phyloP scores from a whole-genome alignment of 441 rosid genomes.

The Gossypium davidsonii region DNA sequence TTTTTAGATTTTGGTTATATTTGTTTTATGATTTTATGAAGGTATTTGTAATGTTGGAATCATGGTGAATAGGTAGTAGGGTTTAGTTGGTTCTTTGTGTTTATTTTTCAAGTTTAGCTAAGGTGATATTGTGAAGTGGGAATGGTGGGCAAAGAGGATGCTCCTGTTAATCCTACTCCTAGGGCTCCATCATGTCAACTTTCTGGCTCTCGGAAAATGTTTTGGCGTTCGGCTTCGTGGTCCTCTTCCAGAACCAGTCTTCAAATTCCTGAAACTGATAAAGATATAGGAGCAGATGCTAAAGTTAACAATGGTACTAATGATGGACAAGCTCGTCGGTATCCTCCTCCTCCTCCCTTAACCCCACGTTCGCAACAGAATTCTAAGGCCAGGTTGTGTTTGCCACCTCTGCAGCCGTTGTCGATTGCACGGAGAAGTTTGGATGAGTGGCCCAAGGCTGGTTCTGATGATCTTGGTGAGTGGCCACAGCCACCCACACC shows the following conservation, averaged over 20 bases:
- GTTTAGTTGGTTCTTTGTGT: conserved; percentile 4
- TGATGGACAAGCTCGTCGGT: conserved; percentile 44
- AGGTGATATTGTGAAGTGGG: conserved; percentile 25
- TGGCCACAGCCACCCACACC: conserved; percentile 94
- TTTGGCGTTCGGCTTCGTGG: conserved; percentile 97
- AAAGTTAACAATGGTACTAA: conserved; percentile 30
- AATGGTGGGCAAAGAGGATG: conserved; percentile 89
- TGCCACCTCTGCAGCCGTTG: conserved; percentile 92
- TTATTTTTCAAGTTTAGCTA: conserved; percentile 2
- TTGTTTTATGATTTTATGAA: background rate
- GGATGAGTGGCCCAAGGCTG: conserved; percentile 93
- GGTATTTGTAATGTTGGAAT: background rate
- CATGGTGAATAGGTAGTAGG: conserved; percentile 3
- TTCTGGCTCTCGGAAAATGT: conserved; percentile 64
- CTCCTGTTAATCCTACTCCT: conserved; percentile 39
- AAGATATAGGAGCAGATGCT: conserved; percentile 36
- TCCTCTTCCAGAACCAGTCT: conserved; percentile 77
- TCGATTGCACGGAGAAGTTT: conserved; percentile 83
- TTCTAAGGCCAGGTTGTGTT: conserved; percentile 73
- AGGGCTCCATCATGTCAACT: conserved; percentile 41
- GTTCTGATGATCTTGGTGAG: conserved; percentile 91
- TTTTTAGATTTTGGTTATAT: conserved; percentile 18
- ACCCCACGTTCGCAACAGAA: conserved; percentile 90
- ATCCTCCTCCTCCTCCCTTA: conserved; percentile 58
- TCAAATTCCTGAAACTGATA: conserved; percentile 47